A percentile compares a stretch with the other conserved stretches of the same genome.
Conservation (phyloP, 805 yeast species). For the Ogataea allantospora region DNA sequence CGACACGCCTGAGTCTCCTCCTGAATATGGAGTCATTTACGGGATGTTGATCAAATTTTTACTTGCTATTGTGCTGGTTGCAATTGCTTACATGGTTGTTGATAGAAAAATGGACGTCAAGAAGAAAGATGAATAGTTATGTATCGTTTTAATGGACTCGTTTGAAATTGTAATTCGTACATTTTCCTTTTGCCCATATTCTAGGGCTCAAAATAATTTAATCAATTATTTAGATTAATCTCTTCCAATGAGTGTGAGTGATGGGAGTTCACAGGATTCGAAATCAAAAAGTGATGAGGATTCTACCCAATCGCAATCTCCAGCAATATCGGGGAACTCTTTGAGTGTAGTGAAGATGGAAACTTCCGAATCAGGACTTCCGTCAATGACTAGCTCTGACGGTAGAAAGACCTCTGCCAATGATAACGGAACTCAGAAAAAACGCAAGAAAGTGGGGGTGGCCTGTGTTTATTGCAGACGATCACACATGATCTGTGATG, state of each 20-base stretch:
- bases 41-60: conserved; percentile 25
- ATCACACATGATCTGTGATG: conserved; percentile 93
- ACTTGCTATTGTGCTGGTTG: conserved; percentile 24
- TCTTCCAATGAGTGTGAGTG: conserved; percentile 7
- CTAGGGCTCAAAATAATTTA: background rate
- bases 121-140: conserved; percentile 2
- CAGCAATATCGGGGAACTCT: background rate
- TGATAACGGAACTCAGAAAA: conserved; percentile 6
- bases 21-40: conserved; percentile 16
- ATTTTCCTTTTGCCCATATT: background rate
- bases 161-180: too few species aligned
- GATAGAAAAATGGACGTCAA: conserved; percentile 18
- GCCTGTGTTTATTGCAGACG: conserved; percentile 93
- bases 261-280: background rate
- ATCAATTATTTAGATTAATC: background rate
- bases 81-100: conserved; percentile 22
- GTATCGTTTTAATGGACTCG: background rate
- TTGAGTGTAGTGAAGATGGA: conserved; percentile 2
- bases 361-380: background rate
- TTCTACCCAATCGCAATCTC: conserved; percentile 2
- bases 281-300: conserved; percentile 2
- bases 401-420: background rate
- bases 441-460: conserved; percentile 50
- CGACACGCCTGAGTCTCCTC: conserved; percentile 7
- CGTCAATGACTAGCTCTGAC: too few species aligned